Evolutionary conservation across 225 moss, liverwort and hornwort species (phyloP).

Genomic region (Rhytidiadelphus loreus): DNA sequence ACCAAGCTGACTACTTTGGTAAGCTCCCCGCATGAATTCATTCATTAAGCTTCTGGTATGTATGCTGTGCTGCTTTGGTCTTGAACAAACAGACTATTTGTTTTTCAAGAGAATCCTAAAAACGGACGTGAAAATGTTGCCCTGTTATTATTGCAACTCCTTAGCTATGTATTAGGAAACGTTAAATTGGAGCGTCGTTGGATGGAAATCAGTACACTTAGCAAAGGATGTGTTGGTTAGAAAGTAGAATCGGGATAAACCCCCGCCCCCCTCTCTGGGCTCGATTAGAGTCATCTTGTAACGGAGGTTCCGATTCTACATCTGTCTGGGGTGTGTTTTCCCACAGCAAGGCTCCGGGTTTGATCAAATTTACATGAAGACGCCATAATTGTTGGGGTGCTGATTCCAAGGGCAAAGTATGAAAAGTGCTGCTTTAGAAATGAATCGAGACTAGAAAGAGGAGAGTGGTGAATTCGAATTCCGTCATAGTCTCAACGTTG

Average conservation of each 20-base stretch:
- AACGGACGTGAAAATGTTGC: neutral
- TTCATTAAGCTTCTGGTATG: neutral
- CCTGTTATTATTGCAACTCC: neutral
- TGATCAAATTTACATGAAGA: neutral
- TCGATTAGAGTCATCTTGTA: neutral
- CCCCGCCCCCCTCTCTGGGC: neutral
- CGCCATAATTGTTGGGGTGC: neutral
- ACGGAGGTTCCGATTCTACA: neutral
- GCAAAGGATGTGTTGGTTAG: neutral
- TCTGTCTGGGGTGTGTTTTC: neutral
- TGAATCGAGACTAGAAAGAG: neutral
- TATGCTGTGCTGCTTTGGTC: neutral
- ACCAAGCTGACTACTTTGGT: constrained; percentile 22
- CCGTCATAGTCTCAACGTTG: neutral
- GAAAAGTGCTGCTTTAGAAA: neutral
- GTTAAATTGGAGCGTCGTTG: neutral
- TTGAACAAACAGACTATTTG: neutral
- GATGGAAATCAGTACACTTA: neutral
- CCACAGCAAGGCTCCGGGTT: neutral
- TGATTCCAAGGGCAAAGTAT: neutral
- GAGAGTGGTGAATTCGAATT: neutral
- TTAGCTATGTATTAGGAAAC: too few species aligned
- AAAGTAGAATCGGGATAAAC: neutral
- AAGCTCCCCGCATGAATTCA: too few species aligned
- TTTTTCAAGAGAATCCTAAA: too few species aligned